Base-by-base conservation (phyloP, 2,329 filamentous ascomycete genomes). In the Cladosporium phlei region DNA sequence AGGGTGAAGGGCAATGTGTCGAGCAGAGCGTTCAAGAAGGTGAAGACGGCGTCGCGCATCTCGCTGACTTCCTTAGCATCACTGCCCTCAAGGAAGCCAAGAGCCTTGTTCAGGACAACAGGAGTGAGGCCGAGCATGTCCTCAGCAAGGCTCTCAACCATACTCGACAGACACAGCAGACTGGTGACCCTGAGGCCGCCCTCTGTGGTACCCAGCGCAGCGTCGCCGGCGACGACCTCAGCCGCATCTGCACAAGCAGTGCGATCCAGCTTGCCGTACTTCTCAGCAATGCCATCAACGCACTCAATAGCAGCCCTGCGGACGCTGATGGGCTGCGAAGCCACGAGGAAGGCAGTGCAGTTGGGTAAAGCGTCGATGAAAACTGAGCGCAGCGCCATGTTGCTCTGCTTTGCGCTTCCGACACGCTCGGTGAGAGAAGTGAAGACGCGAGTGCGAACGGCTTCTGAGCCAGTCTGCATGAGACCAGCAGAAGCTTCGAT, bases 191-290 rank as follows among this genome's bases (percentile, higher is more conserved):
- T 83, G 38, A 96, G 78, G 20, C 80, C 79, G 54, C 78, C 73
- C 58, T 95, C 86, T 10, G 76, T 67, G 62, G 86, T 83, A 28
- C 85, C 86, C 38, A 97, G 77, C 53, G 88, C 91, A 53, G 85
- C 74, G 46, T 81, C 72, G 32, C 89, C 82, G 28, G 86, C 82
- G 57, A 98, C 85, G 1, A 84, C 85, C 49, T 82, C 74, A 4
- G 89, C 88, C 4, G 89, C 85, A 4, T 79, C 78, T 20, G 46
- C 38, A 34, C 95, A 85, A 34, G 82, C 83, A 55, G 85, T 80
- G 1, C 85, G 75, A 59, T 95, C 87, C 65, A 90, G 94, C 73
- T 93, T 94, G 55, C 93, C 94, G 64, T 95, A 97, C 65, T 91
- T 91, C 68, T 96, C 90, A 2, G 87, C 80, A 52, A 98, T 94